Conservation (phyloP, 2,329 filamentous ascomycete genomes). For the Neopestalotiopsis rosae region DNA sequence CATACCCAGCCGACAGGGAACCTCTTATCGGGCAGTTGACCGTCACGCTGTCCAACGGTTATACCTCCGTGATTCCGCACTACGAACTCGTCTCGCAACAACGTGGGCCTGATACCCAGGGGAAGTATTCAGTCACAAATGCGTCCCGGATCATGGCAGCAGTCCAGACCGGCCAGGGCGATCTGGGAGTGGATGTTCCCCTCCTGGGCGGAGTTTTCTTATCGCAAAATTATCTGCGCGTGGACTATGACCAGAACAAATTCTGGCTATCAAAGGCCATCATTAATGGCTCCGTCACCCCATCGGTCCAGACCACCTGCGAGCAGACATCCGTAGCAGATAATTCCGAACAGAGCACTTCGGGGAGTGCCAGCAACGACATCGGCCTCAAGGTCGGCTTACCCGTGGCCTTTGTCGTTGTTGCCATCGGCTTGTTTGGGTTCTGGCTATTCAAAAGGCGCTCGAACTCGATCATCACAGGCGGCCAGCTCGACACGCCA, state of each 20-base stretch:
- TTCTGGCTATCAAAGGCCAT: conserved; percentile 23
- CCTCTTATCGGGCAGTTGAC: conserved; percentile 23
- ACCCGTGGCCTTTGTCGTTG: conserved; percentile 10
- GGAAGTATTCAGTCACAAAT: conserved; percentile 22
- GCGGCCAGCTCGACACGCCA: background rate
- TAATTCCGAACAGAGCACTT: background rate
- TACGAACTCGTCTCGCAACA: conserved; percentile 23
- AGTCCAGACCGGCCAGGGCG: conserved; percentile 20
- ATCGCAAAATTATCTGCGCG: conserved; percentile 25
- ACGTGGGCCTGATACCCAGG: conserved; percentile 24
- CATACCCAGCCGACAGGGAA: conserved; percentile 20
- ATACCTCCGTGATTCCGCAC: conserved; percentile 25
- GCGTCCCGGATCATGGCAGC: conserved; percentile 20
- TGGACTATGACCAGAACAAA: conserved; percentile 21
- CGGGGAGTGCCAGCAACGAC: background rate
- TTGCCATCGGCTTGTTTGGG: background rate
- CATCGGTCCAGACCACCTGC: conserved; percentile 4
- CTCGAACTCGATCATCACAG: background rate
- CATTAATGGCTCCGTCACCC: background rate
- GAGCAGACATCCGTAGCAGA: background rate
- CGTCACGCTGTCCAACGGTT: conserved; percentile 24
- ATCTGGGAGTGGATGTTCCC: conserved; percentile 23
- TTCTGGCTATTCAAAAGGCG: conserved; percentile 11
- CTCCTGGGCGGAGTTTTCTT: conserved; percentile 24
- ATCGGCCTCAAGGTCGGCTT: conserved; percentile 14